Conservation (phyloP, 345 rosid genomes). For the Punica granatum region DNA sequence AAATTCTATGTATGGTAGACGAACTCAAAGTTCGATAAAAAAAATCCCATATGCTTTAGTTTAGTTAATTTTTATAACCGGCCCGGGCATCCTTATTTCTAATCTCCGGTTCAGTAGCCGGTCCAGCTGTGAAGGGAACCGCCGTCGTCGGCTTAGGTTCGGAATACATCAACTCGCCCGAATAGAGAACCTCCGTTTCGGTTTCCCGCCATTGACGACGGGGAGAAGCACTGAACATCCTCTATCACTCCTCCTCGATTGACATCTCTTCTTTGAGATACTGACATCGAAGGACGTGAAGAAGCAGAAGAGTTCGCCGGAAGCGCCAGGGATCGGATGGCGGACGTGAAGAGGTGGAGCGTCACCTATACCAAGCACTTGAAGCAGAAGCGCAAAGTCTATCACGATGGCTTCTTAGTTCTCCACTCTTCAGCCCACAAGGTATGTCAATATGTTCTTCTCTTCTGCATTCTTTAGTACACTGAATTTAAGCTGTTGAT, state of each 20-base stretch:
- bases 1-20: too few species aligned
- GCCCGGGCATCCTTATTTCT: too few species aligned
- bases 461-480: not conserved
- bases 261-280: not conserved
- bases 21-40: too few species aligned
- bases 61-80: too few species aligned
- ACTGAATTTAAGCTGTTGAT: not conserved
- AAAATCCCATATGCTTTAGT: too few species aligned
- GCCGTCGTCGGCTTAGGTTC: too few species aligned
- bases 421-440: conserved; percentile 40
- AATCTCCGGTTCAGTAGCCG: too few species aligned
- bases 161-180: too few species aligned
- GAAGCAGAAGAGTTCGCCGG: not conserved
- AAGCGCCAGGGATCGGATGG: conserved; percentile 16
- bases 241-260: not conserved
- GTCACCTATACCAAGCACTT: conserved; percentile 81
- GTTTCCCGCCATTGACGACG: too few species aligned
- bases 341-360: conserved; percentile 47
- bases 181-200: too few species aligned
- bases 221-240: not conserved
- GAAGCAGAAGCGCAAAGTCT: conserved; percentile 73
- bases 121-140: too few species aligned
- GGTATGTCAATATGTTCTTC: conserved; percentile 20
- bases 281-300: not conserved
- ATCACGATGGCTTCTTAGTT: conserved; percentile 69